Percentiles rank a stretch among this genome's conserved stretches.
These are phyloP conservation scores for Rauvolfia tetraphylla DNA, from an alignment of 257 asterid genomes.

Conservation along the genomic window DNA sequence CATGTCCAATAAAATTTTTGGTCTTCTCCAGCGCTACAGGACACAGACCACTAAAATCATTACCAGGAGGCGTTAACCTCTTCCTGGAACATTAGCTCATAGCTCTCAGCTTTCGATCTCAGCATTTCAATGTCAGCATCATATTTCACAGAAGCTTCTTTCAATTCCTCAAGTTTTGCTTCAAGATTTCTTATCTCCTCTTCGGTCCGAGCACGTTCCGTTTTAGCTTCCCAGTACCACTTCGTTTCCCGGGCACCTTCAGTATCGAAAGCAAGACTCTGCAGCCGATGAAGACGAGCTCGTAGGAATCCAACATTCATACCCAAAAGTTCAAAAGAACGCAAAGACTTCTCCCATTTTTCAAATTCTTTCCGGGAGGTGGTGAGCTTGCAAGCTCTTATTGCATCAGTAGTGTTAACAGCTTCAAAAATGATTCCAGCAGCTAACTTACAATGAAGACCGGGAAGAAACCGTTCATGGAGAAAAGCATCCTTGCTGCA, in stretches of 20 bases:
- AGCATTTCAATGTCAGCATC: slow-evolving; percentile 25
- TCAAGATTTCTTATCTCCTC: slow-evolving; percentile 28
- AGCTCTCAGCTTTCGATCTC: slow-evolving; percentile 29
- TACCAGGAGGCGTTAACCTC: slow-evolving; percentile 36
- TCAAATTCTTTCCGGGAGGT: slow-evolving; percentile 29
- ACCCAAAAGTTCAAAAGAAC: slow-evolving; percentile 34
- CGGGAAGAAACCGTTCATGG: slow-evolving; percentile 32
- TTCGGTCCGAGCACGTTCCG: slow-evolving; percentile 15
- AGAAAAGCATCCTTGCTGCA: slow-evolving; percentile 29
- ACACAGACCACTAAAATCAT: neutral
- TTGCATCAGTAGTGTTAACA: slow-evolving; percentile 34
- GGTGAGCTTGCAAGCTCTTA: slow-evolving; percentile 28
- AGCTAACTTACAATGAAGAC: slow-evolving; percentile 27
- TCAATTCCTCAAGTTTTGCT: slow-evolving; percentile 25
- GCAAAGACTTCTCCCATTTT: slow-evolving; percentile 34
- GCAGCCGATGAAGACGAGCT: slow-evolving; percentile 22
- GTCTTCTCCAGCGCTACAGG: no score
- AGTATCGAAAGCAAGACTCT: slow-evolving; percentile 25
- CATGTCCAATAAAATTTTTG: no score
- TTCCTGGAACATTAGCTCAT: slow-evolving; percentile 30
- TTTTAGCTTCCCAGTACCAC: slow-evolving; percentile 28
- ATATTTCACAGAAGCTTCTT: slow-evolving; percentile 17
- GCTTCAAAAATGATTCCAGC: slow-evolving; percentile 33
- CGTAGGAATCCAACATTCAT: slow-evolving; percentile 36
- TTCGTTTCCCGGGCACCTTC: slow-evolving; percentile 30